Percentiles rank a stretch among this genome's conserved stretches.
Evolutionary conservation across 805 yeast genomes (phyloP).

Genomic region (Sugiyamaella lignohabitans): DNA sequence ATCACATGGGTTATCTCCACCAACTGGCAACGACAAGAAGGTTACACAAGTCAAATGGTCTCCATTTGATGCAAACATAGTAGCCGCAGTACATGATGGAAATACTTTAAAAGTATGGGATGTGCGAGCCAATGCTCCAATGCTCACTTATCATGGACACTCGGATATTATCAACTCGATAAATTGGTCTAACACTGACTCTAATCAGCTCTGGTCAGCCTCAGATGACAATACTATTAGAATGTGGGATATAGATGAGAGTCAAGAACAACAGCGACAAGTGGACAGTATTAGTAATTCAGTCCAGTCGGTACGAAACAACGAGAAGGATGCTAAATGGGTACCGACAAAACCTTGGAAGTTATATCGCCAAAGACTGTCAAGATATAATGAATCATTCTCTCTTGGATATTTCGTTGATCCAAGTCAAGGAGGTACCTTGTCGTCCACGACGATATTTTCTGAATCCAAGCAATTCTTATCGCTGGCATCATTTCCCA

Average conservation of each 20-base stretch:
- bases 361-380: constrained; percentile 26
- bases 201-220: constrained; percentile 48
- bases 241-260: constrained; percentile 50
- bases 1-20: constrained; percentile 42
- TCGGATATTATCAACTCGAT: constrained; percentile 47
- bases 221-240: constrained; percentile 61
- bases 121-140: constrained; percentile 50
- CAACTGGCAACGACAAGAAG: constrained; percentile 27
- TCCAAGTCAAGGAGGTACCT: constrained; percentile 12
- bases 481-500: constrained; percentile 18
- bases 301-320: background rate
- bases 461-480: constrained; percentile 26
- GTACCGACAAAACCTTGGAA: constrained; percentile 24
- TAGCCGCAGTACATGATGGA: constrained; percentile 59
- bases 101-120: constrained; percentile 62
- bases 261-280: constrained; percentile 1
- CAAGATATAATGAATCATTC: constrained; percentile 15
- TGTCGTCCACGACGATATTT: constrained; percentile 23
- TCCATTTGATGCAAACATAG: constrained; percentile 47
- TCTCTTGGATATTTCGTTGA: constrained; percentile 22
- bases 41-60: constrained; percentile 58
- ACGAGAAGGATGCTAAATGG: constrained; percentile 13
- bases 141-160: constrained; percentile 52
- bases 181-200: constrained; percentile 45
- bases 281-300: background rate